phyloP scores from a whole-genome alignment of 768 basidiomycete genomes.

The Kwoniella sp. region DNA sequence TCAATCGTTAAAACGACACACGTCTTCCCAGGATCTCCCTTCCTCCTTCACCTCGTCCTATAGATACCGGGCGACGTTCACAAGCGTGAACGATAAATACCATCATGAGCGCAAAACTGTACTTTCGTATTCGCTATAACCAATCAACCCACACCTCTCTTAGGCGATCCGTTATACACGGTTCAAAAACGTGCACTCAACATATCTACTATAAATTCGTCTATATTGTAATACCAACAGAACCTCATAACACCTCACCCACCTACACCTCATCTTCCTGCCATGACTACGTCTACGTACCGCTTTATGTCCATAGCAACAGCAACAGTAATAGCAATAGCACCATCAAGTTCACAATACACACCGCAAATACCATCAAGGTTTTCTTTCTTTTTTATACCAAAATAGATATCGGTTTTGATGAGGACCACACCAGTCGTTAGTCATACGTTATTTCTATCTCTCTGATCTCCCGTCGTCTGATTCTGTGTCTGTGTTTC shows the following conservation, averaged over 20 bases:
- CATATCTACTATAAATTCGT: too few species aligned
- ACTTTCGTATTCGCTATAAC: background rate
- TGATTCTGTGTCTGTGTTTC: background rate
- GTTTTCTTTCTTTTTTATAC: background rate
- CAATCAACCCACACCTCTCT: background rate
- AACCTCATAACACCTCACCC: too few species aligned
- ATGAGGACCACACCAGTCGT: constrained; percentile 26
- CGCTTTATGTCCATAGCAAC: background rate
- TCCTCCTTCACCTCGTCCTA: background rate
- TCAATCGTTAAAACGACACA: background rate
- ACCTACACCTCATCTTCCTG: background rate
- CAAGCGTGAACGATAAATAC: too few species aligned
- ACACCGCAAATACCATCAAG: background rate
- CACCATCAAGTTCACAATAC: background rate
- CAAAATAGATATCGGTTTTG: constrained; percentile 8
- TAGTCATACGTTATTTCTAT: constrained; percentile 15
- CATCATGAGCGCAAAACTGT: too few species aligned
- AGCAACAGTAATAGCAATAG: background rate
- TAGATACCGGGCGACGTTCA: too few species aligned
- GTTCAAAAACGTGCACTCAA: too few species aligned
- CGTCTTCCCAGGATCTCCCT: too few species aligned
- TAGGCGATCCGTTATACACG: background rate
- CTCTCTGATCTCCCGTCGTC: constrained; percentile 7
- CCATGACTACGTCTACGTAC: background rate
- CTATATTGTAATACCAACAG: too few species aligned